phyloP scores from a whole-genome alignment of 495 filamentous ascomycete genomes.

The Penicillium canescens region DNA sequence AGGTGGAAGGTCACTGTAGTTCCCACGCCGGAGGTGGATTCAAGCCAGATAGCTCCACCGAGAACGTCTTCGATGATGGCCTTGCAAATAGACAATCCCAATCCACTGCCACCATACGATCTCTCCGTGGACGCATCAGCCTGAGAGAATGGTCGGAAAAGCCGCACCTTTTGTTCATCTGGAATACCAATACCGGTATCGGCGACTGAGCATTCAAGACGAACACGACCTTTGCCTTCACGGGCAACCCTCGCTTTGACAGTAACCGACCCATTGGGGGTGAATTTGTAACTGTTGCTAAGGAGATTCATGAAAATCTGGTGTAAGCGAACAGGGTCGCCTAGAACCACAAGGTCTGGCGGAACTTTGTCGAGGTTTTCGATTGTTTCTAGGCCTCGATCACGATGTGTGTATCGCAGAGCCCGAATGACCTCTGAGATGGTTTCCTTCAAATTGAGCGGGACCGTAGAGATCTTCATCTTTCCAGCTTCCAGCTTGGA shows the following conservation, averaged over 20 bases:
- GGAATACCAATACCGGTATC: slow-evolving; percentile 92
- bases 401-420: slow-evolving; percentile 78
- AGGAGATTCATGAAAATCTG: slow-evolving; percentile 93
- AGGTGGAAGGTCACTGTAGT: slow-evolving; percentile 87
- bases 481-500: slow-evolving; percentile 93
- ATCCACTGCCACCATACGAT: slow-evolving; percentile 86
- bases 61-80: slow-evolving; percentile 92
- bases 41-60: slow-evolving; percentile 77
- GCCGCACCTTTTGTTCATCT: slow-evolving; percentile 73
- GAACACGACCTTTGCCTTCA: slow-evolving; percentile 68
- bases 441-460: slow-evolving; percentile 81
- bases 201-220: slow-evolving; percentile 79
- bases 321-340: slow-evolving; percentile 86
- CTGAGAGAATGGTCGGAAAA: slow-evolving; percentile 90
- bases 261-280: slow-evolving; percentile 79
- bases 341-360: slow-evolving; percentile 76
- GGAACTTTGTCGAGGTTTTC: slow-evolving; percentile 63
- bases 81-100: slow-evolving; percentile 92
- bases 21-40: slow-evolving; percentile 71
- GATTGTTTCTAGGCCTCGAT: slow-evolving; percentile 74
- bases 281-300: slow-evolving; percentile 94
- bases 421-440: slow-evolving; percentile 86
- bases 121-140: slow-evolving; percentile 84
- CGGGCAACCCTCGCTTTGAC: slow-evolving; percentile 69
- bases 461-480: slow-evolving; percentile 88